phyloP scores from a whole-genome alignment of 139 green algal genomes.

The Chlorella sorokiniana region DNA sequence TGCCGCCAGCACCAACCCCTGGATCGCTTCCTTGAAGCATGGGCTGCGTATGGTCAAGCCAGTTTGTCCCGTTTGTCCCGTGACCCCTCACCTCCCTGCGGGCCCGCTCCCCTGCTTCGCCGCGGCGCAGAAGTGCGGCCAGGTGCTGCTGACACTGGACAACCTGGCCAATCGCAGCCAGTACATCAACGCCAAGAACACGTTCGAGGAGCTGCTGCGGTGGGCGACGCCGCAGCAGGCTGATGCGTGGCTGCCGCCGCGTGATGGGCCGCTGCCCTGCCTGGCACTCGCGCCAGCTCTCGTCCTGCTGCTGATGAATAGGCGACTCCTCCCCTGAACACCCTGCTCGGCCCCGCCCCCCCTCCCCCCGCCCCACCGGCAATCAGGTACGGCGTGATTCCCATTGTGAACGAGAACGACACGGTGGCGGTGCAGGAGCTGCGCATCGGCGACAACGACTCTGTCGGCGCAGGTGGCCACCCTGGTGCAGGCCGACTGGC shows the following conservation, averaged over 20 bases:
- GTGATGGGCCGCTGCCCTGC: not conserved
- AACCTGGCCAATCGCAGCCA: constrained; percentile 84
- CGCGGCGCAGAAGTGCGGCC: constrained; percentile 71
- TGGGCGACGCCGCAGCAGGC: constrained; percentile 45
- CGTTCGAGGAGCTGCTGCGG: constrained; percentile 85
- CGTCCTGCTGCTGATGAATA: not conserved
- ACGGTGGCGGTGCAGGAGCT: constrained; percentile 88
- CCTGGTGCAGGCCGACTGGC: constrained; percentile 86
- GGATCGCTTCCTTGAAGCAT: no score
- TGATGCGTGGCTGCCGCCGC: not conserved
- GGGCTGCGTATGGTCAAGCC: no score
- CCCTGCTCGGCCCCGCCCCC: not conserved
- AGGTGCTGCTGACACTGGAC: constrained; percentile 93
- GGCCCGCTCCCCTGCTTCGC: not conserved
- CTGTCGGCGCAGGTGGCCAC: constrained; percentile 88
- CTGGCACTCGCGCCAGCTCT: not conserved
- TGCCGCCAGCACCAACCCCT: no score
- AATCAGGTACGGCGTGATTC: constrained; percentile 59
- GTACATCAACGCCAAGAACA: constrained; percentile 91
- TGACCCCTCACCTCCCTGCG: no score
- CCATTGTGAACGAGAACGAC: constrained; percentile 97
- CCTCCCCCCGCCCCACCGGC: not conserved
- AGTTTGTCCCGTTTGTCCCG: not conserved
- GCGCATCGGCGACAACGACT: constrained; percentile 95
- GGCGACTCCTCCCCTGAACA: not conserved